phyloP scores from a whole-genome alignment of 257 asterid genomes.

The Linderniella brevidens region DNA sequence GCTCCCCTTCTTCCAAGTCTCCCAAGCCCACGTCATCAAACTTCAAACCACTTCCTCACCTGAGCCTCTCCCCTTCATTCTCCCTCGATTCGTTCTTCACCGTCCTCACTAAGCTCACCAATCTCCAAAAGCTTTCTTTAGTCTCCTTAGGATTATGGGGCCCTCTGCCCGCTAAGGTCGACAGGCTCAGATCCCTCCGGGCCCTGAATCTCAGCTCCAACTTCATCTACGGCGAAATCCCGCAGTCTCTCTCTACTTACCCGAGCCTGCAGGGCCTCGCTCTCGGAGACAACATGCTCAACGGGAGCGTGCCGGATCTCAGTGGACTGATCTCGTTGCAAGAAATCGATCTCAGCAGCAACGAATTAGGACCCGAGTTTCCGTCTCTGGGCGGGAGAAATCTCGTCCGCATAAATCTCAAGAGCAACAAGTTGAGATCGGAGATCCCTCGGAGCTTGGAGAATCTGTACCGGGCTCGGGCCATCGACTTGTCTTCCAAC shows the following conservation, averaged over 20 bases:
- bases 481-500: constrained; percentile 55
- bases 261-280: constrained; percentile 38
- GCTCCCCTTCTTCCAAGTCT: constrained; percentile 24
- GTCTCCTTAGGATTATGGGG: constrained; percentile 85
- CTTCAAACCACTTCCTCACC: constrained; percentile 16
- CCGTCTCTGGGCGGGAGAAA: constrained; percentile 41
- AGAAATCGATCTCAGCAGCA: constrained; percentile 64
- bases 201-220: constrained; percentile 56
- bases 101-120: constrained; percentile 58
- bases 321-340: constrained; percentile 26
- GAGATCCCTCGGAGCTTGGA: constrained; percentile 39
- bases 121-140: constrained; percentile 40
- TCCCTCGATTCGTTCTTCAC: constrained; percentile 79
- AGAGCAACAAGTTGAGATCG: constrained; percentile 55
- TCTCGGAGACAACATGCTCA: constrained; percentile 46
- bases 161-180: constrained; percentile 49
- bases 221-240: constrained; percentile 46
- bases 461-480: constrained; percentile 26
- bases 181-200: constrained; percentile 49
- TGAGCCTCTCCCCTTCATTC: constrained; percentile 40
- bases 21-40: constrained; percentile 19
- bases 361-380: constrained; percentile 46
- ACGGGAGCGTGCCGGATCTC: constrained; percentile 68
- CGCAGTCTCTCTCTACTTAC: constrained; percentile 37
- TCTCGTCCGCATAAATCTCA: constrained; percentile 25